Evolutionary conservation across 208 protist species (phyloP).

Genomic region (Wallacemonas rigidus): DNA sequence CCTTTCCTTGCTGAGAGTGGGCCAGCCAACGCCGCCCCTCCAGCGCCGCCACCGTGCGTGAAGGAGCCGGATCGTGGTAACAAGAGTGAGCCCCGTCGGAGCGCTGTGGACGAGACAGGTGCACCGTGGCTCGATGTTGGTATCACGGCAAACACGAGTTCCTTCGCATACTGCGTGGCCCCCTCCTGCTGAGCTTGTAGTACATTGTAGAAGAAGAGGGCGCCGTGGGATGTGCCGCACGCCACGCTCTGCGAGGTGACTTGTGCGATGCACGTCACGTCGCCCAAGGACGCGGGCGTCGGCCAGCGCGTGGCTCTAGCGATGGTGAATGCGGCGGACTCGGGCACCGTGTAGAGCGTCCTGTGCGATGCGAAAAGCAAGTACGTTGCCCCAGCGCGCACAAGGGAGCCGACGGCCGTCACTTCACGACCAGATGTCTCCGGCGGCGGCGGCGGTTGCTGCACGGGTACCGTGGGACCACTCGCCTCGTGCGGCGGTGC

Average conservation of each 20-base stretch:
- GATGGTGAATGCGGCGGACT: conserved; percentile 69
- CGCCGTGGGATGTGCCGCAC: conserved; percentile 69
- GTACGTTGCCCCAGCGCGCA: conserved; percentile 59
- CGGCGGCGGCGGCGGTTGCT: neutral
- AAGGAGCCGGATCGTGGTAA: neutral
- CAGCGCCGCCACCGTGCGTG: neutral
- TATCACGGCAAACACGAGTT: conserved; percentile 23
- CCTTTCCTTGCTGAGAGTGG: too few species aligned
- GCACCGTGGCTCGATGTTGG: neutral
- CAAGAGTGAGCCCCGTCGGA: neutral
- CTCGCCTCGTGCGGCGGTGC: too few species aligned
- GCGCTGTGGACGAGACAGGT: neutral
- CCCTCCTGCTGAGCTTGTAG: conserved; percentile 76
- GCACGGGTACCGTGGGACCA: too few species aligned
- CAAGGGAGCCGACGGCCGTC: conserved; percentile 67
- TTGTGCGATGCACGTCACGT: conserved; percentile 52
- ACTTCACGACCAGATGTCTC: conserved; percentile 32
- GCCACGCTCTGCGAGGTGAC: conserved; percentile 62
- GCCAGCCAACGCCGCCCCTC: too few species aligned
- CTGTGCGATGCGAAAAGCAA: conserved; percentile 65
- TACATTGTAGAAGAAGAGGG: conserved; percentile 76
- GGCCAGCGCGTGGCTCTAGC: conserved; percentile 55
- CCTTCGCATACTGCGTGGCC: conserved; percentile 63
- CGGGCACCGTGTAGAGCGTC: conserved; percentile 50
- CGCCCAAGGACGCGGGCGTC: conserved; percentile 47